Percentiles rank a stretch among this genome's conserved stretches.
These are phyloP conservation scores for Violaceomyces palustris DNA, from an alignment of 1,284 basidiomycete genomes.

Conservation along the genomic window DNA sequence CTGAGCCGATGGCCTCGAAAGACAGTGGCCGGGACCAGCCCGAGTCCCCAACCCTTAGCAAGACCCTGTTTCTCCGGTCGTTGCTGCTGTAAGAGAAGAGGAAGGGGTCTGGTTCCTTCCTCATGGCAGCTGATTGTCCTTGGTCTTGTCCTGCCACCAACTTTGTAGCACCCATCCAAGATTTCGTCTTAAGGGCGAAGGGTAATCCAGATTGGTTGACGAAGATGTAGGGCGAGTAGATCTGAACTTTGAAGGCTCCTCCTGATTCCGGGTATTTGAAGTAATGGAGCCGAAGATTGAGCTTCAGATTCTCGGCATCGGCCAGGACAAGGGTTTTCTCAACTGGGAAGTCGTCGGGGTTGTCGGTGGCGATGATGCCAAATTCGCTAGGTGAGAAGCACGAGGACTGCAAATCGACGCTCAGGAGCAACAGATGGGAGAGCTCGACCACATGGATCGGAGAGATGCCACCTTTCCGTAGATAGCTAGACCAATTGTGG, in stretches of 20 bases:
- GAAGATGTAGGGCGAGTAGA: constrained; percentile 87
- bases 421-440: constrained; percentile 86
- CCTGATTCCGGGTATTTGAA: constrained; percentile 74
- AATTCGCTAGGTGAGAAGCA: constrained; percentile 97
- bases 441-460: constrained; percentile 95
- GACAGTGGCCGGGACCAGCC: constrained; percentile 68
- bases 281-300: constrained; percentile 82
- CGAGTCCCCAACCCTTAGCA: constrained; percentile 79
- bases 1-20: constrained; percentile 79
- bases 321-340: constrained; percentile 70
- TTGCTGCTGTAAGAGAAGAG: constrained; percentile 76
- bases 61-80: constrained; percentile 76
- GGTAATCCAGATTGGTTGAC: constrained; percentile 90
- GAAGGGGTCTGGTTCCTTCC: constrained; percentile 55
- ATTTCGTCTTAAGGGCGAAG: constrained; percentile 71
- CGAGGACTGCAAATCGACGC: constrained; percentile 71
- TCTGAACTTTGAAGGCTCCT: constrained; percentile 96
- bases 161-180: constrained; percentile 67
- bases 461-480: constrained; percentile 89
- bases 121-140: constrained; percentile 10
- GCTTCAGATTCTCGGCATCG: constrained; percentile 71
- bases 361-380: constrained; percentile 92
- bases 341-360: constrained; percentile 80
- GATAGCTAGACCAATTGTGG: constrained; percentile 75
- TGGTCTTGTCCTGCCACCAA: constrained; percentile 75